Evolutionary conservation across 148 eudicot genomes (phyloP).

Genomic region (Diospyros lotus): DNA sequence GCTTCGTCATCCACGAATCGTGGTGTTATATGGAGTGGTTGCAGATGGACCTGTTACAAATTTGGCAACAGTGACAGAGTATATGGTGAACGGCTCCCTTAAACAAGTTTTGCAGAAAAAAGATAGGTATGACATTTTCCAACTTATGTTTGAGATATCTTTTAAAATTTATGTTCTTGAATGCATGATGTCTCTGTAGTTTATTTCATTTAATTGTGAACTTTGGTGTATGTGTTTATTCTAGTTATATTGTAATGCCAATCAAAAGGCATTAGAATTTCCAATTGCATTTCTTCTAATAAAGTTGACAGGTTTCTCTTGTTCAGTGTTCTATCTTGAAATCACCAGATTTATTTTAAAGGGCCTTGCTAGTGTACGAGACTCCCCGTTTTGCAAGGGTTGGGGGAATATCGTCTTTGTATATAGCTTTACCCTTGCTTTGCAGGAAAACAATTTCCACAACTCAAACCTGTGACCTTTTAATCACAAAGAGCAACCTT

Average conservation of each 20-base stretch:
- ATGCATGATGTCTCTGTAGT: background rate
- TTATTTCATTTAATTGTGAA: background rate
- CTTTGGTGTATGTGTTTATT: background rate
- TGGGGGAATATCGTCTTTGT: no score
- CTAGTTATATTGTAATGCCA: background rate
- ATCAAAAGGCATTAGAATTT: background rate
- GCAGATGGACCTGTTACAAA: slow-evolving; percentile 36
- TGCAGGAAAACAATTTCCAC: no score
- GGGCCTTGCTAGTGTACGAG: no score
- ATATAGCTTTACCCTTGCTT: no score
- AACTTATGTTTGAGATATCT: background rate
- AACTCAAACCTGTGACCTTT: no score
- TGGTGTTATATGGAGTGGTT: slow-evolving; percentile 44
- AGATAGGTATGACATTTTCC: slow-evolving; percentile 27
- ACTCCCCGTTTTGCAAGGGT: no score
- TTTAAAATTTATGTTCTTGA: background rate
- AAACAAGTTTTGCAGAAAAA: slow-evolving; percentile 38
- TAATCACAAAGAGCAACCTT: no score
- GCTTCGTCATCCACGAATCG: slow-evolving; percentile 43
- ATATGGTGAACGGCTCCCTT: slow-evolving; percentile 45
- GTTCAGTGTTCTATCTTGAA: no score
- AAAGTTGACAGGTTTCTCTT: no score
- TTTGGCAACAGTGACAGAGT: slow-evolving; percentile 42
- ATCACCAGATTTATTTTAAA: no score
- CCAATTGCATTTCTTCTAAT: background rate